phyloP scores from a whole-genome alignment of 495 filamentous ascomycete genomes.

The Neurospora hispaniola region DNA sequence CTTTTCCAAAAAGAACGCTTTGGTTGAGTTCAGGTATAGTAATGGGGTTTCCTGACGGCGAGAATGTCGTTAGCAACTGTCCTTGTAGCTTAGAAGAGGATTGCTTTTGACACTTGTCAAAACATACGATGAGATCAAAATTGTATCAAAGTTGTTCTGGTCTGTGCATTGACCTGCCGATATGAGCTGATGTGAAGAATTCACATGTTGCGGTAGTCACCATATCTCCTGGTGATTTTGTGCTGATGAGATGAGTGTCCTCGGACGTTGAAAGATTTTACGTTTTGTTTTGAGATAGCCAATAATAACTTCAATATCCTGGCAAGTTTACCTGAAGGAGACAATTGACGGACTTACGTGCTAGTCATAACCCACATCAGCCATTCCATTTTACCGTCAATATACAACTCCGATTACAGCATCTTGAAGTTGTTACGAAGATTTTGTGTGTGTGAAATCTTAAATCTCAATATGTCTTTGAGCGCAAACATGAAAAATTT shows the following conservation, averaged over 20 bases:
- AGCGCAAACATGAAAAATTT: background rate
- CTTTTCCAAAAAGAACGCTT: too few relatives aligned
- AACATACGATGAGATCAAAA: background rate
- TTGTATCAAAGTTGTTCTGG: background rate
- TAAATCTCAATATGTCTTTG: background rate
- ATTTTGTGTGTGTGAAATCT: background rate
- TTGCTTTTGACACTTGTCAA: background rate
- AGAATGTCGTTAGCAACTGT: background rate
- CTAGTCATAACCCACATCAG: background rate
- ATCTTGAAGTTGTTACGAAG: background rate
- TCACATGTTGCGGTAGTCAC: background rate
- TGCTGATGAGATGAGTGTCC: background rate
- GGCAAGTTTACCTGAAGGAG: background rate
- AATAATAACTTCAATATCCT: background rate
- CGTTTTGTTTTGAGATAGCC: background rate
- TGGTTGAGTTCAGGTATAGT: background rate
- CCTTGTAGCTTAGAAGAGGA: background rate
- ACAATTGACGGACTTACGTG: background rate
- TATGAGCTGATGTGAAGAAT: background rate
- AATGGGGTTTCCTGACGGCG: background rate
- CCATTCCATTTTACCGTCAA: background rate
- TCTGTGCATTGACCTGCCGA: background rate
- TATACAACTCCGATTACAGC: background rate
- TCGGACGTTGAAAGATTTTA: background rate
- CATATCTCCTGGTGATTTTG: background rate